phyloP scores from a whole-genome alignment of 208 protist species.

The Trypanosomatidae sp. region DNA sequence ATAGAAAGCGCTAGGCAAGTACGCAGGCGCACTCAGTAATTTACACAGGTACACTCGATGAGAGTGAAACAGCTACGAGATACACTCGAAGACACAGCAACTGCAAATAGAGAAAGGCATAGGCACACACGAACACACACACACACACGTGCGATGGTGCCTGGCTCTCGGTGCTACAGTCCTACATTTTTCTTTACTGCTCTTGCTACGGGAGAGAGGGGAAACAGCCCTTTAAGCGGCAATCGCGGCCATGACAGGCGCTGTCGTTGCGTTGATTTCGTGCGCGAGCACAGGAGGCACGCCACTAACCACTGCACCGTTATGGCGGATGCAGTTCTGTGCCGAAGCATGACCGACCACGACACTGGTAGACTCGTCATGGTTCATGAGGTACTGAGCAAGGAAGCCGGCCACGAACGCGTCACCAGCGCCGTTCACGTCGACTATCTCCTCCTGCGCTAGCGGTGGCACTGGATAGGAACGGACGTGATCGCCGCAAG shows the following conservation, averaged over 20 bases:
- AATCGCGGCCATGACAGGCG: background rate
- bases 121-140: background rate
- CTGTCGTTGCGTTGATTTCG: background rate
- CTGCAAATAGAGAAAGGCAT: background rate
- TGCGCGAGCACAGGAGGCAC: conserved; percentile 38
- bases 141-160: background rate
- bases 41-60: background rate
- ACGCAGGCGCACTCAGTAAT: background rate
- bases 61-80: background rate
- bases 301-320: conserved; percentile 77
- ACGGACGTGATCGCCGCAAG: conserved; percentile 35
- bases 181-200: background rate
- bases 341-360: conserved; percentile 77
- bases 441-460: conserved; percentile 88
- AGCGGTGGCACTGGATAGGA: conserved; percentile 57
- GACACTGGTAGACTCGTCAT: conserved; percentile 48
- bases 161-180: background rate
- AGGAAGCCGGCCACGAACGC: conserved; percentile 98
- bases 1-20: background rate
- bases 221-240: background rate
- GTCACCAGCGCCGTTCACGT: conserved; percentile 97
- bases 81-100: background rate
- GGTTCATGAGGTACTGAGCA: conserved; percentile 54
- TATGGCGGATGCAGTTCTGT: conserved; percentile 86
- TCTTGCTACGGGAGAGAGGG: background rate